Evolutionary conservation across 106 monocot genomes (phyloP), one percentile per base, ranked within the genome.

Genomic region (Platanthera guangdongensis): DNA sequence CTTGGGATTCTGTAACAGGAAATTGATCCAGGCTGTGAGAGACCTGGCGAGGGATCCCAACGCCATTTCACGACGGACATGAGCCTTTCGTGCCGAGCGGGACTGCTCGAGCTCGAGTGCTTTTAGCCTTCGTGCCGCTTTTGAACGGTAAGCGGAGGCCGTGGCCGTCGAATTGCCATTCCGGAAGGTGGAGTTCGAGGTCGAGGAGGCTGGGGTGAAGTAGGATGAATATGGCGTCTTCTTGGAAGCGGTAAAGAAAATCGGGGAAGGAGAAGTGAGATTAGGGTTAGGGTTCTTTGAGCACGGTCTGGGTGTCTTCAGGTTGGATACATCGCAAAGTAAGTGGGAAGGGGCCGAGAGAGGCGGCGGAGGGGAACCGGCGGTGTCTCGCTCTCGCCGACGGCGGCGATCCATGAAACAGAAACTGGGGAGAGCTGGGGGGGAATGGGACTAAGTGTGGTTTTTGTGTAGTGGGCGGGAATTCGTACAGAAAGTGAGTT

Each of bases 81-180:
- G 78, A 49, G 70, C 71, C 67, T 80, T 86, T 25, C 84, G 73
- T 51, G 84, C 74, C 46, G 86, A 90, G 53, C 48, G 57, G 50
- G 86, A 84, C 80, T 90, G 89, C 52, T 90, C 86, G 39, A 84
- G 72, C 80, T 90, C 80, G 49, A 90, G 78, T 30, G 80, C 84
- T 32, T 76, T 77, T 18, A 90, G 86, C 32, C 86, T 79, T 47
- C 82, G 84, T 16, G 67, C 67, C 13, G 84, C 79, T 45, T 79
- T 81, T 4, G 74, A 49, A 6, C 50, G 52, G 64, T 62, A 73
- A 47, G 76, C 48, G 32, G 82, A 47, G 53, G 67, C 50, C 0
- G 74, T 28, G 51, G 50, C 18, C 3, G 51, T 49, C 12, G 80
- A 18, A n/a, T n/a, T 32, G 46, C 69, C 76, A 52, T 60, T 70